These are phyloP conservation scores for Abortiporus biennis DNA, from an alignment of 1,284 basidiomycete genomes.

Conservation along the genomic window DNA sequence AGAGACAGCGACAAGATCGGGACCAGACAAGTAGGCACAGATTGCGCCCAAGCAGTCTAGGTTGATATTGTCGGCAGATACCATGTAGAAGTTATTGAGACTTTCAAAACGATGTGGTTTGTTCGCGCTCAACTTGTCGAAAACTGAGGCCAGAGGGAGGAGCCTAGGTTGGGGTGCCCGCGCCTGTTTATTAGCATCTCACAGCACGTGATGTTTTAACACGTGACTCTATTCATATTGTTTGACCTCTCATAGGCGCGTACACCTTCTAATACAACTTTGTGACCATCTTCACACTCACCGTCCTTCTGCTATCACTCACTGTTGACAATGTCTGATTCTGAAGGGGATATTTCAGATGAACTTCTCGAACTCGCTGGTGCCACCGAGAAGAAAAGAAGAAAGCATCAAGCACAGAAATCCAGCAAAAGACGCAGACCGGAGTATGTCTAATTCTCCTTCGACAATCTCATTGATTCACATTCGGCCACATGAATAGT, in stretches of 20 bases:
- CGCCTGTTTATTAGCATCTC: no score
- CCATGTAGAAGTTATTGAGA: no score
- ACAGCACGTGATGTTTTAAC: no score
- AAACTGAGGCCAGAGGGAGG: no score
- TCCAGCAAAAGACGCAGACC: slow-evolving; percentile 42
- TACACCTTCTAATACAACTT: no score
- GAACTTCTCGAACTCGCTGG: slow-evolving; percentile 66
- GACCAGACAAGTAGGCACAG: slow-evolving; percentile 42
- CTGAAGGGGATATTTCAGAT: slow-evolving; percentile 62
- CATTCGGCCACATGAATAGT: slow-evolving; percentile 9
- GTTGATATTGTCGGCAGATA: slow-evolving; percentile 62
- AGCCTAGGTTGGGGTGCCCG: no score
- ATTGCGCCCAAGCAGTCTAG: slow-evolving; percentile 65
- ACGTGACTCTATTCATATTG: no score
- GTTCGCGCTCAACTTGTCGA: no score
- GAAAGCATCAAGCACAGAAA: slow-evolving; percentile 33
- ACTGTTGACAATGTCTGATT: slow-evolving; percentile 69
- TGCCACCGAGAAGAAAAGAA: slow-evolving; percentile 47
- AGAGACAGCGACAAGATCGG: slow-evolving; percentile 52
- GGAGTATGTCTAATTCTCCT: slow-evolving; percentile 43
- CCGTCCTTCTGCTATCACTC: background rate
- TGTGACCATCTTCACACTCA: no score
- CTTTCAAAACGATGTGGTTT: no score
- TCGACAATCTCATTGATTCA: no score
- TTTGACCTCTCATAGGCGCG: background rate